Evolutionary conservation across 116 monocot species (phyloP), one percentile per base, ranked within the genome.

Genomic region (Iris pallida): DNA sequence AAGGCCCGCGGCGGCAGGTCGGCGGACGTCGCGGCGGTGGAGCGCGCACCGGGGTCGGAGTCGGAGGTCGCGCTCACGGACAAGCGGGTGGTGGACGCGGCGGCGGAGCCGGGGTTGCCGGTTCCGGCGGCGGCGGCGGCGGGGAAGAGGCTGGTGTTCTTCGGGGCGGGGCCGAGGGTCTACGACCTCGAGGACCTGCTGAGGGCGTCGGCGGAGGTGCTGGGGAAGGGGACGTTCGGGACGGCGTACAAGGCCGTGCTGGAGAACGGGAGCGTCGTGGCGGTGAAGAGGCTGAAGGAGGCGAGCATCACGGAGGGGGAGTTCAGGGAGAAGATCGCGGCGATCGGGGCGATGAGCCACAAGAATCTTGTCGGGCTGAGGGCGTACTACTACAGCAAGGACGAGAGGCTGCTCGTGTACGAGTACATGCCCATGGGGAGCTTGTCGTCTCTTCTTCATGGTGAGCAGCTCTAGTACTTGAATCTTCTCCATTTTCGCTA

Each of bases 321-420:
- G 66, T 74, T 74, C 9, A 65, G 57, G 18, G 65, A 74, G 30
- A 66, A 47, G 66, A 66, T 74, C 51, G 59, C 56, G 10, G 66
- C 42, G 53, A 49, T 89, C 18, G 86, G 80, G n/a, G 53, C 68
- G 20, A 76, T 95, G 78, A 72, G 80, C 8, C 88, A 90, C 20
- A 72, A n/a, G 11, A 84, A 81, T 71, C 17, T 95, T 40, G 89
- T 87, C 2, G 69, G 78, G 0, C 69, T 91, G 12, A 71, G 57
- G 47, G 95, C 95, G 8, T 95, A 86, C 63, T 95, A 89, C 64
- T 85, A 67, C 72, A 86, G 89, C 79, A 81, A 74, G 56, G 91
- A 89, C 53, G 95, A 95, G 86, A 95, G 84, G 79, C 81, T 95
- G 44, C 60, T 95, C 8, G 86, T 95, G 43, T 86, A 84, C 44